A percentile compares a stretch with the other conserved stretches of the same genome.
These are phyloP conservation scores for Arabidopsis hybrid DNA, from an alignment of 441 rosid genomes.

Conservation along the genomic window DNA sequence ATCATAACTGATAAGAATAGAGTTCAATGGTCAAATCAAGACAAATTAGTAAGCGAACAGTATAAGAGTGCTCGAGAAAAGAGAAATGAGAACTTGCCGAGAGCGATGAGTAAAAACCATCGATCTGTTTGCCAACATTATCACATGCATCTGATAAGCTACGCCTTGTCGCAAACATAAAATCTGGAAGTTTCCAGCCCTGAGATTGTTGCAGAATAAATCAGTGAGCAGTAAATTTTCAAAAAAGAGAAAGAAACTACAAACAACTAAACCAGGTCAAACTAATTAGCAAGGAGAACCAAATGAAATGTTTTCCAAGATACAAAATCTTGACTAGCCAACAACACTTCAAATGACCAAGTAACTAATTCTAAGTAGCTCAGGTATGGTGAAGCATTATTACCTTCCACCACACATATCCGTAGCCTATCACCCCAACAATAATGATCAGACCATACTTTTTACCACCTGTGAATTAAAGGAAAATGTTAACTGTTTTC, in stretches of 20 bases:
- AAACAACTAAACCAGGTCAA: not conserved
- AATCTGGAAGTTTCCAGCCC: conserved; percentile 97
- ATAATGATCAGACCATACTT: conserved; percentile 7
- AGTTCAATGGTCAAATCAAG: conserved; percentile 17
- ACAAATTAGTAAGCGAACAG: not conserved
- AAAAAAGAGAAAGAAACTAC: conserved; percentile 1
- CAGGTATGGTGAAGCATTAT: not conserved
- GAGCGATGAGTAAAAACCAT: conserved; percentile 72
- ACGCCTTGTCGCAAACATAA: conserved; percentile 94
- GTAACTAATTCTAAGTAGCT: conserved; percentile 19
- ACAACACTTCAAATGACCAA: conserved; percentile 17
- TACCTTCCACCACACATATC: conserved; percentile 99
- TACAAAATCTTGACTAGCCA: conserved; percentile 15
- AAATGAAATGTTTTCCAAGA: not conserved
- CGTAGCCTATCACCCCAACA: conserved; percentile 73
- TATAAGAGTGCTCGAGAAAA: conserved; percentile 6
- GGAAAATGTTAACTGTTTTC: not conserved
- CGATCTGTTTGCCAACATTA: conserved; percentile 75
- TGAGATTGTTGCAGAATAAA: conserved; percentile 43
- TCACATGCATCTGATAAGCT: conserved; percentile 84
- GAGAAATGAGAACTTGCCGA: conserved; percentile 53
- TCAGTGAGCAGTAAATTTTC: not conserved
- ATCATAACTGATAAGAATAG: conserved; percentile 1
- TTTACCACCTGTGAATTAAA: conserved; percentile 11
- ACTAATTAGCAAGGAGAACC: conserved; percentile 6